These are phyloP conservation scores for Mucor racemosus DNA, from an alignment of 371 early-diverging fungal genomes.

Conservation along the genomic window DNA sequence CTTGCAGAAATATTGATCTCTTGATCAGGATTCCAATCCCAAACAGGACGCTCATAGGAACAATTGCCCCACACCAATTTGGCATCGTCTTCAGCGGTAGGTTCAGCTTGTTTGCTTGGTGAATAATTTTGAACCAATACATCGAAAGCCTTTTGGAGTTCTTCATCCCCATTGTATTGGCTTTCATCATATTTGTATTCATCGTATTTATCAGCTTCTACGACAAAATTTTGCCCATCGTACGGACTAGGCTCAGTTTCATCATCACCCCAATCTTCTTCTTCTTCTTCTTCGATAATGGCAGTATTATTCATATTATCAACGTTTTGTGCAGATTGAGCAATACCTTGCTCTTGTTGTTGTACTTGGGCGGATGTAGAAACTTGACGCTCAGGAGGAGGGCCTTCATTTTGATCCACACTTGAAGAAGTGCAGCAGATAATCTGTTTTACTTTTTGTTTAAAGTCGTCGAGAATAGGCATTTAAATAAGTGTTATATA, in stretches of 20 bases:
- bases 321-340: not conserved
- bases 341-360: not conserved
- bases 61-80: not conserved
- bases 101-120: not conserved
- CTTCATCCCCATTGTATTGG: not conserved
- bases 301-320: not conserved
- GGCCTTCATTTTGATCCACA: conserved; percentile 2
- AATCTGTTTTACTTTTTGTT: not conserved
- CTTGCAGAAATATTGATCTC: not conserved
- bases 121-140: not conserved
- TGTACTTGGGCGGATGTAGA: not conserved
- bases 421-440: not conserved
- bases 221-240: not conserved
- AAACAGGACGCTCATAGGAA: not conserved
- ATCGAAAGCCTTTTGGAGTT: not conserved
- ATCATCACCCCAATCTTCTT: not conserved
- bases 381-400: not conserved
- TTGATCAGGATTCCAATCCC: not conserved
- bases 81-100: not conserved
- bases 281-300: not conserved
- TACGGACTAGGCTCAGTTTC: not conserved
- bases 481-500: not conserved
- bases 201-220: not conserved
- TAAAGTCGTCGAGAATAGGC: not conserved
- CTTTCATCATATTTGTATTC: not conserved